A percentile compares a stretch with the other conserved stretches of the same genome.
Evolutionary conservation across 2,329 filamentous ascomycete genomes (phyloP).

Genomic region (Fusarium sp.): DNA sequence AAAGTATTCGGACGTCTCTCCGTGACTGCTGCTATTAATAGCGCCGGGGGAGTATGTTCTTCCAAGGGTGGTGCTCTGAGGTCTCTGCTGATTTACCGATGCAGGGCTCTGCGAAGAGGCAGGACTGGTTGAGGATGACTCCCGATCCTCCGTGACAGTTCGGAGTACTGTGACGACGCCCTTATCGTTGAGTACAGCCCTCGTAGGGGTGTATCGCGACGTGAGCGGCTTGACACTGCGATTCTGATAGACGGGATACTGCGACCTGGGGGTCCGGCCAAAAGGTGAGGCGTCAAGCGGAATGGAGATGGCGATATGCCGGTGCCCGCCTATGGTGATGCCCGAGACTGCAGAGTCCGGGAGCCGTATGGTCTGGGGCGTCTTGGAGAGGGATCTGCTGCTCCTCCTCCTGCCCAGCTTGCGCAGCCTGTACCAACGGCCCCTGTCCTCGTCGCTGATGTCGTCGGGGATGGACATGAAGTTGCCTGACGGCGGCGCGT

Average conservation of each 20-base stretch:
- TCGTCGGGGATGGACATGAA: conserved; percentile 60
- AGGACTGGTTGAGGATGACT: conserved; percentile 33
- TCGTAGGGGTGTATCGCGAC: conserved; percentile 40
- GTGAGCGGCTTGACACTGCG: conserved; percentile 25
- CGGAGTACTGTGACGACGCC: conserved; percentile 53
- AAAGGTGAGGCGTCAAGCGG: conserved; percentile 63
- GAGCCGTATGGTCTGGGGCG: conserved; percentile 53
- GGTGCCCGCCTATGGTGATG: conserved; percentile 63
- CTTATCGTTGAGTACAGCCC: conserved; percentile 50
- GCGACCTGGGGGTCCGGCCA: conserved; percentile 47
- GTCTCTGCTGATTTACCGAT: conserved; percentile 9
- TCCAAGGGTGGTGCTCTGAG: conserved; percentile 4
- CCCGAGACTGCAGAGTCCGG: conserved; percentile 69
- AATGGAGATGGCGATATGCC: conserved; percentile 72
- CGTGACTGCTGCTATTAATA: conserved; percentile 26
- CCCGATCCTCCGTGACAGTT: conserved; percentile 44
- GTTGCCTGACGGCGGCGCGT: conserved; percentile 62
- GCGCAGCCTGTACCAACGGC: conserved; percentile 58
- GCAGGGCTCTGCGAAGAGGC: conserved; percentile 19
- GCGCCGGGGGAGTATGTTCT: conserved; percentile 5
- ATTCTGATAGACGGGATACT: conserved; percentile 49
- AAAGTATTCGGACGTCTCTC: conserved; percentile 37
- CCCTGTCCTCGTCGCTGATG: conserved; percentile 47
- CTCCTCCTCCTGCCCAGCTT: conserved; percentile 54
- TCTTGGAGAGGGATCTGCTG: conserved; percentile 50